A percentile compares a stretch with the other conserved stretches of the same genome.
Evolutionary conservation across 371 early-diverging fungal genomes (phyloP).

Genomic region (Apophysomyces trapeziformis): DNA sequence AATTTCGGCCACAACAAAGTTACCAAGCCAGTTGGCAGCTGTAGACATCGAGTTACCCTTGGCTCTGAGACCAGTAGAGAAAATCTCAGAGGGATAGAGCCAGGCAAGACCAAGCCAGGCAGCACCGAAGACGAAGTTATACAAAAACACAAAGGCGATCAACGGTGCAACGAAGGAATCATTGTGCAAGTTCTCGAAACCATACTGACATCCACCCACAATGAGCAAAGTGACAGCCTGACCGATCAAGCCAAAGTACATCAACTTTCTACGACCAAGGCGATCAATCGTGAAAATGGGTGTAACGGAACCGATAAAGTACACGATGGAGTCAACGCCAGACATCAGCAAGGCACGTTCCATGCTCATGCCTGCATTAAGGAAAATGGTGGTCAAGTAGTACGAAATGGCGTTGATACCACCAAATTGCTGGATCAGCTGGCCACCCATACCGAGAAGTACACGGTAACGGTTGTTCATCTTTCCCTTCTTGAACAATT

Average conservation of each 20-base stretch:
- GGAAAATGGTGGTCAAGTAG: slow-evolving; percentile 51
- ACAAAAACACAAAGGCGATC: slow-evolving; percentile 33
- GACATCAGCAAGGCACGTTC: slow-evolving; percentile 52
- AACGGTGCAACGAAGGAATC: slow-evolving; percentile 21
- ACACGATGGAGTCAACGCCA: slow-evolving; percentile 50
- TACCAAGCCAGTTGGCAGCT: slow-evolving; percentile 63
- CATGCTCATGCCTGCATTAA: slow-evolving; percentile 46
- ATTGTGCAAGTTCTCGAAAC: slow-evolving; percentile 20
- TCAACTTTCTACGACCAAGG: slow-evolving; percentile 37
- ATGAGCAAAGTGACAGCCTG: slow-evolving; percentile 35
- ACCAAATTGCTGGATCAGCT: slow-evolving; percentile 54
- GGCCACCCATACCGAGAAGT: slow-evolving; percentile 55
- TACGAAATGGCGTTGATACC: slow-evolving; percentile 53
- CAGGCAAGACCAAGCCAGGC: slow-evolving; percentile 60
- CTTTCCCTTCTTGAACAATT: slow-evolving; percentile 49
- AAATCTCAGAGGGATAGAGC: slow-evolving; percentile 64
- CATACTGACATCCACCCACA: slow-evolving; percentile 37
- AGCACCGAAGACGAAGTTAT: slow-evolving; percentile 54
- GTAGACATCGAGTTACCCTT: slow-evolving; percentile 45
- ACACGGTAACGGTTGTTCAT: slow-evolving; percentile 58
- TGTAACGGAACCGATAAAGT: slow-evolving; percentile 51
- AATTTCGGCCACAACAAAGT: slow-evolving; percentile 41
- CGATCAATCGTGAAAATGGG: slow-evolving; percentile 47
- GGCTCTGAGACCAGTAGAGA: slow-evolving; percentile 33
- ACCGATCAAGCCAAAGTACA: slow-evolving; percentile 37